A percentile compares a stretch with the other conserved stretches of the same genome.
Evolutionary conservation across 1,284 basidiomycete species (phyloP).

Genomic region (Boletellus deceptivus): DNA sequence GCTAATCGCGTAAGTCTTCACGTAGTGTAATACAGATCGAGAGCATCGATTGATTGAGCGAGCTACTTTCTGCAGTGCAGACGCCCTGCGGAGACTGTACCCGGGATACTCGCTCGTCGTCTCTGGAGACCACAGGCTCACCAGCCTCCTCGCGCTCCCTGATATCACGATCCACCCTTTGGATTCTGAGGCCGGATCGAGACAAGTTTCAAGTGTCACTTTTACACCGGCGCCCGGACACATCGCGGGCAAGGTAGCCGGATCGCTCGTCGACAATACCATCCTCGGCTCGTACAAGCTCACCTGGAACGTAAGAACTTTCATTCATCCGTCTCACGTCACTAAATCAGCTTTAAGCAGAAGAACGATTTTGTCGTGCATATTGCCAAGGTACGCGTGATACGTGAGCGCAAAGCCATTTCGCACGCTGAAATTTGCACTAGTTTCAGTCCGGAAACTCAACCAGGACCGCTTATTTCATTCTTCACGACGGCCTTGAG

Average conservation of each 20-base stretch:
- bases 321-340: neutral
- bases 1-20: constrained; percentile 43
- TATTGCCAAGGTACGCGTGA: constrained; percentile 35
- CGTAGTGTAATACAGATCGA: neutral
- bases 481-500: constrained; percentile 62
- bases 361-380: constrained; percentile 49
- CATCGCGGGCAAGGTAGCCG: constrained; percentile 41
- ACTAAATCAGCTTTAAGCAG: constrained; percentile 27
- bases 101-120: constrained; percentile 60
- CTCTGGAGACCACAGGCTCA: constrained; percentile 45
- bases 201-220: constrained; percentile 46
- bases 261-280: constrained; percentile 50
- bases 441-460: constrained; percentile 48
- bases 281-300: constrained; percentile 55
- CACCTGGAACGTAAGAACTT: constrained; percentile 54
- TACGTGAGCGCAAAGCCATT: neutral
- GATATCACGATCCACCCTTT: constrained; percentile 42
- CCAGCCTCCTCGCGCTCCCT: constrained; percentile 54
- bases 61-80: constrained; percentile 37
- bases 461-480: constrained; percentile 40
- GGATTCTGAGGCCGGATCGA: constrained; percentile 25
- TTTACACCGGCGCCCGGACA: constrained; percentile 51
- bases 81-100: constrained; percentile 54
- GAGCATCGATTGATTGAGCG: constrained; percentile 3
- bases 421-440: constrained; percentile 7